A percentile compares a stretch with the other conserved stretches of the same genome.
phyloP scores from a whole-genome alignment of 257 asterid genomes.

The Solanum lignicaule region DNA sequence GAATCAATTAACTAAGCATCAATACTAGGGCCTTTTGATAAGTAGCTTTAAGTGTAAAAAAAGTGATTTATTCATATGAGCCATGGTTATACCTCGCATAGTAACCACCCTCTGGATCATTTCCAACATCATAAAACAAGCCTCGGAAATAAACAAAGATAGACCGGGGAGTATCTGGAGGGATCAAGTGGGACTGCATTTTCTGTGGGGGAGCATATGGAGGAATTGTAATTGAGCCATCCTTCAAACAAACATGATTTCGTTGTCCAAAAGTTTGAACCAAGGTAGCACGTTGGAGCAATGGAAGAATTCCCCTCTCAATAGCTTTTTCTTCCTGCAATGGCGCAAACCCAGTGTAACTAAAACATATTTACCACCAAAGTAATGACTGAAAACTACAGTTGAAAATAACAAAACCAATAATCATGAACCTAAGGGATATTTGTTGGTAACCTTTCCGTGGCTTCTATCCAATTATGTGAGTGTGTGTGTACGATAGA shows the following conservation, averaged over 20 bases:
- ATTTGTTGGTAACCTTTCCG: neutral
- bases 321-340: constrained; percentile 90
- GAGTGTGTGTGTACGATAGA: neutral
- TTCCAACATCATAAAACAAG: constrained; percentile 67
- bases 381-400: neutral
- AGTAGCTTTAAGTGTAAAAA: neutral
- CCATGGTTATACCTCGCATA: constrained; percentile 51
- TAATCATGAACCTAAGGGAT: neutral
- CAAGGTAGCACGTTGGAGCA: constrained; percentile 78
- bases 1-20: neutral
- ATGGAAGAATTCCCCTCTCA: constrained; percentile 73
- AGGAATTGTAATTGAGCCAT: constrained; percentile 69
- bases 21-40: neutral
- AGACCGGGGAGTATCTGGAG: constrained; percentile 81
- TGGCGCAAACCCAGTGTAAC: neutral
- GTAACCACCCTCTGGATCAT: constrained; percentile 91
- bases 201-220: constrained; percentile 95
- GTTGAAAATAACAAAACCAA: neutral
- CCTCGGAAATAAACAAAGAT: constrained; percentile 92
- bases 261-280: constrained; percentile 91
- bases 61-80: neutral
- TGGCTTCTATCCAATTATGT: neutral
- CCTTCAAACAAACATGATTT: constrained; percentile 83
- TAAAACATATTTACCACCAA: neutral
- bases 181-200: constrained; percentile 80